Evolutionary conservation across 805 yeast genomes (phyloP), one percentile per base, ranked within the genome.

Genomic region (Gaillardinia entomophila): DNA sequence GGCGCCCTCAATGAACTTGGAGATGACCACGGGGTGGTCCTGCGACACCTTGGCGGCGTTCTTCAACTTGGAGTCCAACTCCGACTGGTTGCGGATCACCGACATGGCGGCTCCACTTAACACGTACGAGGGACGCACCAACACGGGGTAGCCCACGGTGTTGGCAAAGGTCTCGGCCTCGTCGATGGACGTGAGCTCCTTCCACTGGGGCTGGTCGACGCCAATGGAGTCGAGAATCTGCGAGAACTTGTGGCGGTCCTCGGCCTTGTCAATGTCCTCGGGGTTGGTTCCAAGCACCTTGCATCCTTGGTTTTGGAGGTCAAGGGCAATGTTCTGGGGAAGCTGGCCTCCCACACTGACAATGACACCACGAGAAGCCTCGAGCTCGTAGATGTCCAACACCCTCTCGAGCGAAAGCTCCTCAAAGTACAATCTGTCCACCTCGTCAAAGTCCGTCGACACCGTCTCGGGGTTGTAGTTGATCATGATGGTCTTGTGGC

Each of bases 81-180:
- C 97, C 30, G 72, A 66, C 57, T 82, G 81, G 41, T 75, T 76
- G 54, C 76, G 75, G 46, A 92, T 89, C 27, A 88, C 96, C 40
- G 92, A 82, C 98, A 90, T 92, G 38, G 98, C 97, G 41, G 98
- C 97, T 67, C 98, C 98, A 36, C 96, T 85, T 43, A 90, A 73
- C 30, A 90, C 98, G 55, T 90, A 90, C 1, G 97, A 89, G 32
- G 98, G 98, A 68, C 98, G 86, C 38, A 90, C 96, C 48, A 90
- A 75, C 8, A 90, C 98, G 31, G 98, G 98, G 75, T 79, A 90
- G 15, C 89, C 86, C 34, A 90, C 97, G 45, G 75, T 71, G 34
- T 76, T 68, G 31, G 97, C 97, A 61, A 90, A 90, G 13, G 55
- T 62, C 56, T 81, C 82, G 38, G 98, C 98, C 41, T 82, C 96